Base-by-base conservation (phyloP, 306 rosid species). In the barrel medic (Medicago truncatula) region DNA sequence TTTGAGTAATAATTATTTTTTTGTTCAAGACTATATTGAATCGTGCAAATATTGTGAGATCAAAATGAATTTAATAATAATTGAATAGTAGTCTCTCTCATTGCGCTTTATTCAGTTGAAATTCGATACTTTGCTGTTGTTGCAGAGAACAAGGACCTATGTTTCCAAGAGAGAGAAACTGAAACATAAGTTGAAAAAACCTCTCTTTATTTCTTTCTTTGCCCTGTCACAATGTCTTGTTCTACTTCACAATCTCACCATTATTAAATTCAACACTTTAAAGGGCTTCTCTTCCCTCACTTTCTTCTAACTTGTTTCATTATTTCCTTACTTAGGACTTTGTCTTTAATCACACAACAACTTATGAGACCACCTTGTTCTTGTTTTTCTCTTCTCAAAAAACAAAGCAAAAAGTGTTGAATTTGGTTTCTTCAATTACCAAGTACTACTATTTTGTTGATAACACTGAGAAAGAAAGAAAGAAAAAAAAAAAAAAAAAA, bases 61-160 rank as follows among this genome's bases (percentile, higher is more conserved):
- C 4, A 28, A 28, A 28, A 28, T 28, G 4, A 3, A 28, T 28
- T 34, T 34, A 34, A 34, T 34, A 34, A 34, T 34, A 34, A 34
- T 34, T 34, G 38, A 34, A 34, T 34, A 34, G 38, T 34, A 34
- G 1, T 34, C 7, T 4, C 38, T 34, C 38, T 39, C 40, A 40
- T 57, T 64, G 79, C 89, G 70, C 99, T 95, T 92, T 92, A 85
- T 73, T 85, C 91, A 87, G 87, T 90, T 90, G 82, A 88, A 92
- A 85, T 85, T 84, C 79, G 86, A 88, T 87, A 88, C 89, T 86
- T 90, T 87, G 88, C 83, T 88, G 88, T 82, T 81, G 75, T 88
- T 85, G 78, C 97, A 73, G 83, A 89, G 96, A 92, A 87, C 93
- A 92, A 94, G 98, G 91, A 63, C 53, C 78, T 87, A 78, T 83